Percentiles rank a stretch among this genome's conserved stretches.
Evolutionary conservation across 176 grass and related monocot genomes (phyloP).

Genomic region (Cenchrus fungigraminus): DNA sequence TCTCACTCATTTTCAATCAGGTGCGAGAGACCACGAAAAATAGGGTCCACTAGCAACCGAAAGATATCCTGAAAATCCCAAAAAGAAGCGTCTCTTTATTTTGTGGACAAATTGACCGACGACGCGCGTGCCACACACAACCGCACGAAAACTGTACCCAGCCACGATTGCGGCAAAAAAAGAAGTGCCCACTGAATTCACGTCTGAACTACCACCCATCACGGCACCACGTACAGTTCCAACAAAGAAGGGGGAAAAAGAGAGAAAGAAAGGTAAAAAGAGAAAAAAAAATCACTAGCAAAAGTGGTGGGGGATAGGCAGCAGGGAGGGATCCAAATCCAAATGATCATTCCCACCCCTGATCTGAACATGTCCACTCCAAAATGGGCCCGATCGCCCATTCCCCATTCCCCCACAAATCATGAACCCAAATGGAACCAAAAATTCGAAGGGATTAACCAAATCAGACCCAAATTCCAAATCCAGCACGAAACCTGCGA

Average conservation of each 20-base stretch:
- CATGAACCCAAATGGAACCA: constrained; percentile 37
- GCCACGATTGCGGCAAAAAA: neutral
- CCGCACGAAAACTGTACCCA: constrained; percentile 22
- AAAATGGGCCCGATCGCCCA: neutral
- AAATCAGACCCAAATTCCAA: constrained; percentile 37
- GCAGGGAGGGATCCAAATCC: constrained; percentile 29
- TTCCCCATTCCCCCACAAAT: constrained; percentile 5
- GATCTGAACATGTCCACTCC: constrained; percentile 7
- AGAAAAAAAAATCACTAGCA: constrained; percentile 8
- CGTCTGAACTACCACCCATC: neutral
- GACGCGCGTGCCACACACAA: constrained; percentile 10
- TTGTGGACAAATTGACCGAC: constrained; percentile 5
- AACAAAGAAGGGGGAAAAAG: too few species aligned
- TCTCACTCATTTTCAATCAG: neutral
- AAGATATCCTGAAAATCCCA: neutral
- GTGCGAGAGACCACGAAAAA: neutral
- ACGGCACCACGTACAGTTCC: neutral
- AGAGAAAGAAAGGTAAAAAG: neutral
- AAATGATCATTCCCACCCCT: constrained; percentile 42
- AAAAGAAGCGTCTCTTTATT: constrained; percentile 40
- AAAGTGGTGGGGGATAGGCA: constrained; percentile 24
- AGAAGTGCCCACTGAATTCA: neutral
- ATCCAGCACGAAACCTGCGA: constrained; percentile 1
- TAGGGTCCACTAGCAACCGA: neutral
- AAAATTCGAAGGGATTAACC: constrained; percentile 12